Conservation (phyloP, 306 rosid genomes). For the Lablab purpureus region DNA sequence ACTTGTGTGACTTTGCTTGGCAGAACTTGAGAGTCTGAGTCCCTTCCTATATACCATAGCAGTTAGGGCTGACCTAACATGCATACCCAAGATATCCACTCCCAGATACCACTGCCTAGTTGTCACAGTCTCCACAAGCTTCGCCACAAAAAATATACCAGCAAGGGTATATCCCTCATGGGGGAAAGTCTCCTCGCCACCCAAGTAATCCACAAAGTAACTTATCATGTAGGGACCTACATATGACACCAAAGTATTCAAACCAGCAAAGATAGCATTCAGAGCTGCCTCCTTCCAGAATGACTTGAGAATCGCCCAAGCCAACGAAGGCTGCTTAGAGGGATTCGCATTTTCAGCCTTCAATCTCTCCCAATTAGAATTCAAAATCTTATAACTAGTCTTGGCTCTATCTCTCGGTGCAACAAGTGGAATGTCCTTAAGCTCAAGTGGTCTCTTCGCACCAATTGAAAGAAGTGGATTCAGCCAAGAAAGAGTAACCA, state of each 20-base stretch:
- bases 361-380: constrained; percentile 77
- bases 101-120: constrained; percentile 92
- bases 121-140: constrained; percentile 87
- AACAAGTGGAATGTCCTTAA: constrained; percentile 93
- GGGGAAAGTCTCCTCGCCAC: constrained; percentile 73
- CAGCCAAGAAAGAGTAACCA: constrained; percentile 88
- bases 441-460: constrained; percentile 91
- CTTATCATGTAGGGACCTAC: constrained; percentile 92
- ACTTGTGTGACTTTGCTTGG: constrained; percentile 86
- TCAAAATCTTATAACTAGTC: constrained; percentile 72
- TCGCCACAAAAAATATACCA: constrained; percentile 74
- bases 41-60: constrained; percentile 89
- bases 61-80: constrained; percentile 85
- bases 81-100: constrained; percentile 94
- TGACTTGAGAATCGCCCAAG: constrained; percentile 83
- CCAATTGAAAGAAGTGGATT: constrained; percentile 84
- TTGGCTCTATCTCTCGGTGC: constrained; percentile 78
- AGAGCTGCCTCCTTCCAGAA: constrained; percentile 91
- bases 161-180: constrained; percentile 82
- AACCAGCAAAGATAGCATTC: constrained; percentile 80
- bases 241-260: constrained; percentile 79
- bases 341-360: constrained; percentile 73
- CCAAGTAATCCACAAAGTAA: constrained; percentile 85
- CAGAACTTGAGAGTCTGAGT: constrained; percentile 80
- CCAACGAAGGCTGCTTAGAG: constrained; percentile 70